These are phyloP conservation scores for Loxodes magnus DNA, from an alignment of 73 alveolate genomes.

Conservation along the genomic window DNA sequence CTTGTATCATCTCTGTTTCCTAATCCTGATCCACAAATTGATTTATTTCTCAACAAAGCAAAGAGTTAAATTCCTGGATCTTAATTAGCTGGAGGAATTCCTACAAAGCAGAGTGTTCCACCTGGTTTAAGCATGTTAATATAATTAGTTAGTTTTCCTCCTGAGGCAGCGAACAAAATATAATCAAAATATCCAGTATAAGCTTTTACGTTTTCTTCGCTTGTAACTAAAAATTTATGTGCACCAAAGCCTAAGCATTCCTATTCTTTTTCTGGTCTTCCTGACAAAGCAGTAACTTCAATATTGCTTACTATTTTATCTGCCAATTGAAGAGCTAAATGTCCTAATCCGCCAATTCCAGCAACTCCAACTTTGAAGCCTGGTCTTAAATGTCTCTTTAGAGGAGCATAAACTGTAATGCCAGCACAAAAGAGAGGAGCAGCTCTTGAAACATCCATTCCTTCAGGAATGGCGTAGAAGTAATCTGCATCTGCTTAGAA, in stretches of 20 bases:
- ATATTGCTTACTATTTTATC: conserved; percentile 37
- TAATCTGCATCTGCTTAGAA: conserved; percentile 46
- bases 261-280: conserved; percentile 36
- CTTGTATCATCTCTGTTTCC: too few relatives aligned
- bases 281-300: conserved; percentile 45
- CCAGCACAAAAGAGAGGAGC: conserved; percentile 77
- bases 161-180: conserved; percentile 29
- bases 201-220: conserved; percentile 35
- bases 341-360: conserved; percentile 77
- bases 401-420: conserved; percentile 55
- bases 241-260: conserved; percentile 60
- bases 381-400: conserved; percentile 36
- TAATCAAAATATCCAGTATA: conserved; percentile 29
- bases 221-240: conserved; percentile 31
- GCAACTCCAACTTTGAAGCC: conserved; percentile 49
- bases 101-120: conserved; percentile 37
- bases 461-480: conserved; percentile 42
- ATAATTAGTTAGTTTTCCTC: conserved; percentile 9
- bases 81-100: conserved; percentile 31
- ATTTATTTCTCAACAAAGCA: conserved; percentile 26
- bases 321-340: conserved; percentile 55
- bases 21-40: too few relatives aligned
- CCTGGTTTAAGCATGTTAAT: conserved; percentile 15
- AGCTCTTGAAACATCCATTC: conserved; percentile 25
- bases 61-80: conserved; percentile 23